A percentile compares a stretch with the other conserved stretches of the same genome.
Evolutionary conservation across 441 rosid species (phyloP).

Genomic region (Daphne laureola): DNA sequence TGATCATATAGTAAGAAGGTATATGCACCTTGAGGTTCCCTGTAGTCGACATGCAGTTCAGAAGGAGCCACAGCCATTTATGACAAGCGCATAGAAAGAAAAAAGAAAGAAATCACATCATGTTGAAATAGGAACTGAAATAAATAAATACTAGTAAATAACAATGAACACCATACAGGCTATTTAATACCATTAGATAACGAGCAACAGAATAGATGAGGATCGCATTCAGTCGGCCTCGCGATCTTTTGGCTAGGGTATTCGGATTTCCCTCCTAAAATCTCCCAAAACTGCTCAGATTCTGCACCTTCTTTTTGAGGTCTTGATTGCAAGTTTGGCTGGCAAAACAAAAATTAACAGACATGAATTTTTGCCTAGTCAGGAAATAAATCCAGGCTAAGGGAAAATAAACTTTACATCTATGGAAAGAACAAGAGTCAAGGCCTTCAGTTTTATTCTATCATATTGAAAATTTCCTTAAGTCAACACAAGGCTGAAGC

Average conservation of each 20-base stretch:
- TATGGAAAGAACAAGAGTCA: no score
- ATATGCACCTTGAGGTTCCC: conserved; percentile 69
- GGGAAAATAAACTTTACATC: conserved; percentile 5
- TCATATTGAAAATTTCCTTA: no score
- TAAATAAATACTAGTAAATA: no score
- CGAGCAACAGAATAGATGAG: conserved; percentile 86
- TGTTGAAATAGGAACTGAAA: conserved; percentile 9
- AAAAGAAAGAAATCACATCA: conserved; percentile 1
- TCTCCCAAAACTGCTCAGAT: conserved; percentile 86
- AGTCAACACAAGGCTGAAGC: no score
- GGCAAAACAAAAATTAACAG: conserved; percentile 19
- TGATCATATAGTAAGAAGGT: background rate
- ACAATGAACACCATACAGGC: conserved; percentile 10
- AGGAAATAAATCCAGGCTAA: background rate
- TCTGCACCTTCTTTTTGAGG: conserved; percentile 95
- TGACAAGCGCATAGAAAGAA: conserved; percentile 9
- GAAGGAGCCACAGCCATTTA: conserved; percentile 18
- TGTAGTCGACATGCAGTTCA: conserved; percentile 28
- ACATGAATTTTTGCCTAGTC: conserved; percentile 1
- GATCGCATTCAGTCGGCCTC: conserved; percentile 73
- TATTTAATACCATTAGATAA: conserved; percentile 48
- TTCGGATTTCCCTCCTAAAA: conserved; percentile 85
- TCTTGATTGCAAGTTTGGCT: conserved; percentile 81
- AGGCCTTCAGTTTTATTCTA: no score
- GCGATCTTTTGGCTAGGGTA: conserved; percentile 67